Base-by-base conservation (phyloP, 2,329 filamentous ascomycete species). In the Passalora sequoiae region DNA sequence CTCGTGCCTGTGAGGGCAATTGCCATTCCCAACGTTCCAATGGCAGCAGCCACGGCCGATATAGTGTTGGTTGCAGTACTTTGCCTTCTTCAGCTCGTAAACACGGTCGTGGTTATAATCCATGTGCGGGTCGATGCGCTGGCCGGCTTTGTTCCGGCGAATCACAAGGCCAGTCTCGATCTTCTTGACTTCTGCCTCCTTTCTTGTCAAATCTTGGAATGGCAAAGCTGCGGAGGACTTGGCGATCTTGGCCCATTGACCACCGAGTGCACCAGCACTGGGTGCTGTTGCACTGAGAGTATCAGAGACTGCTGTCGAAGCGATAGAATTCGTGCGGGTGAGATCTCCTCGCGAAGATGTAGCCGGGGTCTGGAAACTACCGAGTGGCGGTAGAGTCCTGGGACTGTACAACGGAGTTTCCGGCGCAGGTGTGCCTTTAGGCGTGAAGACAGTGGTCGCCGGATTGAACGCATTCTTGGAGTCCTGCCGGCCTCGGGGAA, bases 41-140 rank as follows among this genome's bases (percentile, higher is more conserved):
- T 76, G 73, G 52, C 78, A 82, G 53, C 57, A 59, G 50, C 77
- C 75, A 21, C 70, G 68, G 31, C 77, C 72, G 17, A 83, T 67
- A 56, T 75, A 81, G 57, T 77, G 72, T 44, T 78, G 72, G 55
- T 81, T 82, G 67, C 79, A 82, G 45, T 81, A 63, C 58, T 82
- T 81, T 49, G 80, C 61, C 60, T 75, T 77, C 63, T 81, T 81
- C 53, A 82, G 64, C 15, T 76, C 73, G 53, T 75, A 73, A 35
- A 81, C 68, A 47, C 80, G 76, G 13, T 76, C 69, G 46, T 75
- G 64, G 68, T 79, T 62, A 60, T 73, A 71, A 30, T 67, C 60
- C 63, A 72, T 63, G 61, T 69, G 56, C 59, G 69, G 53, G 56
- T 83, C 79, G 43, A 83, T 69, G 43, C 79, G 76, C 56, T 81